Base-by-base conservation (phyloP, 2,329 filamentous ascomycete genomes). In the Samsoniella hepiali region DNA sequence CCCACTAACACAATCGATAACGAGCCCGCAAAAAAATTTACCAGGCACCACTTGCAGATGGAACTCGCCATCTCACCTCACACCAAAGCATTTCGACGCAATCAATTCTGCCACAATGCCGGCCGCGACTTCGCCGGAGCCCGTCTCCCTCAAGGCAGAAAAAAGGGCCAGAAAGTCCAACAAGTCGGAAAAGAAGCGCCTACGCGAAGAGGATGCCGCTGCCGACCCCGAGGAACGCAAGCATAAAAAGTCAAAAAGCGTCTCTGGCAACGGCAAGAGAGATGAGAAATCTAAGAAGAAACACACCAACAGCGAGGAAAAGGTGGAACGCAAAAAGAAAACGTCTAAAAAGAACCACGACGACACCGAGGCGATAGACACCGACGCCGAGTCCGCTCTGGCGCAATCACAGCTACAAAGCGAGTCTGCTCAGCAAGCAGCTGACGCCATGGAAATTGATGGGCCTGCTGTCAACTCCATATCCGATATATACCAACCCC, bases 241-340 rank as follows among this genome's bases (percentile, higher is more conserved):
- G 71, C 75, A 80, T 68, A 83, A 84, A 68, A 81, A 80, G 65
- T 79, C 80, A 5, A 82, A 81, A 72, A 80, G 75, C 76, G 77
- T 77, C 71, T 77, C 70, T 56, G 71, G 65, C 53, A 71, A 72
- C 42, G 71, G 63, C 10, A 47, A 36, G 7, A 22, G 31, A n/a
- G 53, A 53, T 22, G 15, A 49, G 32, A 45, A 57, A 32, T 68
- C 27, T 65, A 67, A 36, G 65, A 71, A 69, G 42, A 38, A 62
- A 31, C 59, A 56, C 15, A 11, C 13, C 36, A 32, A 49, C 32
- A 31, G 49, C 11, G 51, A 62, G n/a, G 40, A 45, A 38, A 56
- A 62, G 22, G 40, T 32, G 31, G 40, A 55, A 47, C 42, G 40
- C 34, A 62, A 49, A 53, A 67, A 60, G 58, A 70, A 69, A 62